Conservation (phyloP, 768 basidiomycete genomes). For the Boletus bicolor region DNA sequence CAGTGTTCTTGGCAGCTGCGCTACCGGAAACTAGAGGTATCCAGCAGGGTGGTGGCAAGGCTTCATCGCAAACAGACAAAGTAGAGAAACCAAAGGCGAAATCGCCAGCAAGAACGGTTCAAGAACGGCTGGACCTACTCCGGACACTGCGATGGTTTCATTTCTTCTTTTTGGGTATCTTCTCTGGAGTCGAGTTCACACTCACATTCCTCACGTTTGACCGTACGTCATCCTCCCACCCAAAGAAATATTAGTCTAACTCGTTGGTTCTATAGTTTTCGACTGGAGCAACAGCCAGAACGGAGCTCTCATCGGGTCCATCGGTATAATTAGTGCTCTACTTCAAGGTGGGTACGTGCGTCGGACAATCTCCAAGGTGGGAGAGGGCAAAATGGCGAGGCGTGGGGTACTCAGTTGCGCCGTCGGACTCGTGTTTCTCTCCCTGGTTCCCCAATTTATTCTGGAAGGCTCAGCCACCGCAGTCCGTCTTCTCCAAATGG, state of each 20-base stretch:
- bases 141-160: slow-evolving; percentile 65
- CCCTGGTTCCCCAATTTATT: slow-evolving; percentile 61
- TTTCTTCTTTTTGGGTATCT: slow-evolving; percentile 82
- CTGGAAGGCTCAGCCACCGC: slow-evolving; percentile 41
- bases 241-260: background rate
- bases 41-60: slow-evolving; percentile 14
- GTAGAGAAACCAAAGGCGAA: slow-evolving; percentile 17
- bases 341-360: slow-evolving; percentile 96
- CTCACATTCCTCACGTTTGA: slow-evolving; percentile 93
- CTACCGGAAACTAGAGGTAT: slow-evolving; percentile 85
- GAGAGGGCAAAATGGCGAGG: slow-evolving; percentile 81
- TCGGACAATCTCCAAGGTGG: slow-evolving; percentile 66
- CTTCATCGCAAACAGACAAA: slow-evolving; percentile 19
- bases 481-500: slow-evolving; percentile 56
- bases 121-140: slow-evolving; percentile 57
- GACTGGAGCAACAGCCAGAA: slow-evolving; percentile 91
- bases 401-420: slow-evolving; percentile 76
- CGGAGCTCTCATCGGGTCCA: slow-evolving; percentile 77
- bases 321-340: slow-evolving; percentile 86
- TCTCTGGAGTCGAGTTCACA: slow-evolving; percentile 96
- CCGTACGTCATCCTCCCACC: slow-evolving; percentile 44
- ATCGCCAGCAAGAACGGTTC: slow-evolving; percentile 21
- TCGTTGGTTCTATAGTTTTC: slow-evolving; percentile 51
- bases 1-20: slow-evolving; percentile 65
- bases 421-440: slow-evolving; percentile 65